Base-by-base conservation (phyloP, 805 yeast genomes). In the Kuraishia ogatae region DNA sequence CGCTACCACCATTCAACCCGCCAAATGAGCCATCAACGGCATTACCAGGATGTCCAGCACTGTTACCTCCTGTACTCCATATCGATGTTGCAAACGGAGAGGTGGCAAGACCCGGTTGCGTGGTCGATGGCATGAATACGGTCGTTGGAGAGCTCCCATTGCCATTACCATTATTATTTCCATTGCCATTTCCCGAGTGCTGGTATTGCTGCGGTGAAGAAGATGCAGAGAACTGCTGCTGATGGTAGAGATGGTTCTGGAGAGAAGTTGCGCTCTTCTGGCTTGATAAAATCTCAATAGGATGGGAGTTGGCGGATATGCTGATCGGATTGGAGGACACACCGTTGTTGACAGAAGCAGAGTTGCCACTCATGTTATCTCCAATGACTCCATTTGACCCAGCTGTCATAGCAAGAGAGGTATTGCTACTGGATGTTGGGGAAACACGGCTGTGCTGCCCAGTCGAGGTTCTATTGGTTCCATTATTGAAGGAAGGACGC, bases 1-100 rank as follows among this genome's bases (percentile, higher is more conserved):
- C 35, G 20, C 19, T 48, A 48, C 50, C 56, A 52, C 57, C 58
- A 39, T 56, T 57, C 6, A 59, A 58, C 24, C 60, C 63, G 46
- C 58, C 57, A 13, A 59, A 55, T 35, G 47, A 50, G 43, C 50
- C 48, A 43, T 49, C 51, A 20, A 53, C 48, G n/a, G n/a, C n/a
- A n/a, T n/a, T n/a, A n/a, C n/a, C n/a, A n/a, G n/a, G n/a, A n/a
- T 23, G 58, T 13, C 55, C 50, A 48, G 39, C 39, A 43, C 15
- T 46, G 22, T 20, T 20, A 46, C 48, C 15, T 24, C 10, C n/a
- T n/a, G n/a, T 54, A 39, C 56, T 50, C 56, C 56, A 54, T 13
- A 54, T 54, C 28, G 57, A 55, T 20, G 19, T 52, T 1, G 54
- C 47, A 26, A 52, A 52, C 2, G 57, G 54, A 2, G 57, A 55